A percentile compares a stretch with the other conserved stretches of the same genome.
These are phyloP conservation scores for Daphne laureola DNA, from an alignment of 441 rosid species.

Conservation along the genomic window DNA sequence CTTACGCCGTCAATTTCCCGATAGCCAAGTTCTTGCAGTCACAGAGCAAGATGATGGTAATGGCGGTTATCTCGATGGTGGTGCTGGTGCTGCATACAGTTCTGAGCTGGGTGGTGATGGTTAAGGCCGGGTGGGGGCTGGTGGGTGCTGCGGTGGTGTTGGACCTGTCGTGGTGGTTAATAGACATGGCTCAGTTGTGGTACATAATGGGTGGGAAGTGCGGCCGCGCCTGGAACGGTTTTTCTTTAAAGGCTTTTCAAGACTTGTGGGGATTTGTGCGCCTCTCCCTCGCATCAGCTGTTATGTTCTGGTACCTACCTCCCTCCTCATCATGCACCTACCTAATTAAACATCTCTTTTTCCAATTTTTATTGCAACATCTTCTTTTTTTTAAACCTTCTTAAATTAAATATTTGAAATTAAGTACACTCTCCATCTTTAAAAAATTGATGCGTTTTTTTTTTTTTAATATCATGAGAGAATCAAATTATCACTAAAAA, in stretches of 20 bases:
- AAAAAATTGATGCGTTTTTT: too few relatives aligned
- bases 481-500: too few relatives aligned
- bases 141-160: slow-evolving; percentile 27
- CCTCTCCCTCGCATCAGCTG: slow-evolving; percentile 48
- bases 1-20: slow-evolving; percentile 28
- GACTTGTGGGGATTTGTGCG: slow-evolving; percentile 43
- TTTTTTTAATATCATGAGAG: too few relatives aligned
- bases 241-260: slow-evolving; percentile 45
- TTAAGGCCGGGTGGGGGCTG: slow-evolving; percentile 30
- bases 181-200: slow-evolving; percentile 30
- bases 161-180: slow-evolving; percentile 36
- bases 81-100: slow-evolving; percentile 18
- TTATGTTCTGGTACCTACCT: slow-evolving; percentile 43
- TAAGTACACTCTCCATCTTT: too few relatives aligned
- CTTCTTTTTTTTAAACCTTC: too few relatives aligned
- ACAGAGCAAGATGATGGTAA: slow-evolving; percentile 32
- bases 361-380: too few relatives aligned
- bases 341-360: too few relatives aligned
- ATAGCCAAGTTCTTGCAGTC: slow-evolving; percentile 32
- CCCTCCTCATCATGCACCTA: too few relatives aligned
- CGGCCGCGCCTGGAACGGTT: slow-evolving; percentile 43
- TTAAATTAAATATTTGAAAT: too few relatives aligned
- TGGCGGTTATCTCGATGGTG: slow-evolving; percentile 22
- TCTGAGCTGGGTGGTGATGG: slow-evolving; percentile 29
- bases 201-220: slow-evolving; percentile 39